Evolutionary conservation across 768 basidiomycete species (phyloP), one percentile per base, ranked within the genome.

Genomic region (Hebeloma cylindrosporum): DNA sequence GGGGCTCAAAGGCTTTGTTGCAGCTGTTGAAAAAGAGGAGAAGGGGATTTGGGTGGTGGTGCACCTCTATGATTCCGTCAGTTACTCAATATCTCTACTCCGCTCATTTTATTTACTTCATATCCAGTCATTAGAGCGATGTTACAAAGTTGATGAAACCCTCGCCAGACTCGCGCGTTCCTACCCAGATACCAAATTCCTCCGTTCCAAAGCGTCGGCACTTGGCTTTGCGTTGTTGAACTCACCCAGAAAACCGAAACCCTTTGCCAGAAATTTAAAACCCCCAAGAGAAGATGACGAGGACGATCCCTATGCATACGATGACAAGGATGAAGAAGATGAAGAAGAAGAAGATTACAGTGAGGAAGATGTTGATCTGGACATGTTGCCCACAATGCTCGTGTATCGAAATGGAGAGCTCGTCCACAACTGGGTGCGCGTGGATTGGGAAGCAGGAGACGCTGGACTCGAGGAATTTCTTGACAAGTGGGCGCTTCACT

Each of bases 401-500:
- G 85, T 87, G 3, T 91, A 91, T 55, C 83, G 81, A 13, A 81
- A 78, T 45, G 88, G 89, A 13, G 80, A 88, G 49, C 77, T 92
- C n/a, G 79, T 89, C n/a, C 78, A 88, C 55, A 88, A 87, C 37
- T 92, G 89, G 89, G 85, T 92, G 7, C 74, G 89, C 18, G 88
- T 91, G 3, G 88, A 92, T 60, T 91, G 88, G 89, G 88, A 88
- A 61, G 86, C 84, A 0, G 82, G 81, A 9, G 58, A 66, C 25
- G 75, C 74, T n/a, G 85, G 82, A 18, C 57, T 90, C 0, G 83
- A 87, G 50, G 85, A 86, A 32, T 65, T 87, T 5, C 69, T 90
- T 11, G 70, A 74, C 55, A 79, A 72, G 86, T 88, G 48, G 43
- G 76, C 57, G 18, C 38, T 17, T 28, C 20, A n/a, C 50, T 42